Percentiles rank a stretch among this genome's conserved stretches.
Conservation (phyloP, 768 basidiomycete genomes). For the Mycena polygramma region DNA sequence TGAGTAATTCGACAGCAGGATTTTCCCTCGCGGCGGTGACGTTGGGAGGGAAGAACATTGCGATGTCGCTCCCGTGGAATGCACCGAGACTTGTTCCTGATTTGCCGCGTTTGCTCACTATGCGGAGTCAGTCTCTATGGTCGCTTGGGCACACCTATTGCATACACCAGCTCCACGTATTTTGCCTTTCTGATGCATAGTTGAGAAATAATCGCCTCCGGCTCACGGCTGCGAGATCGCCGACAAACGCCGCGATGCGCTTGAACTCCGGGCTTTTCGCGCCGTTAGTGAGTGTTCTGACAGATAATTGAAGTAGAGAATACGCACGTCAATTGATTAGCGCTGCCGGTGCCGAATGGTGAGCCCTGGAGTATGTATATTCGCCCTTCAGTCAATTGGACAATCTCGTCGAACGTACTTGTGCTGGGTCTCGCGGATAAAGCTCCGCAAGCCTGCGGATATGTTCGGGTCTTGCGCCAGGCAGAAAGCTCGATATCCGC, state of each 20-base stretch:
- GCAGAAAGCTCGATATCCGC: not conserved
- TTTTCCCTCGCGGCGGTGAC: not conserved
- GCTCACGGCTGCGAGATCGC: not conserved
- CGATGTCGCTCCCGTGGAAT: constrained; percentile 32
- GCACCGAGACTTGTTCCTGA: constrained; percentile 35
- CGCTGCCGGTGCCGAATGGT: not conserved
- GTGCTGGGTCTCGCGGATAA: not conserved
- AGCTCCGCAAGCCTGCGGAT: not conserved
- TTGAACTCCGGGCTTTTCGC: not conserved
- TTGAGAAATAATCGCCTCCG: not conserved
- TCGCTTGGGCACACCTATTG: no score
- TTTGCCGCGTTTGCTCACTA: constrained; percentile 28
- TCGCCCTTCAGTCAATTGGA: not conserved
- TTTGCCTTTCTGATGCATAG: not conserved
- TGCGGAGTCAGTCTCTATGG: not conserved
- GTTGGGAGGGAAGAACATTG: constrained; percentile 10
- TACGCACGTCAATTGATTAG: not conserved
- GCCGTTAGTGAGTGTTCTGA: not conserved
- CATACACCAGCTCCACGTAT: not conserved
- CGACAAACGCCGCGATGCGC: not conserved
- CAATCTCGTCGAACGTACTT: not conserved
- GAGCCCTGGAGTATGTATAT: not conserved
- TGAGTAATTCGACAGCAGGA: not conserved
- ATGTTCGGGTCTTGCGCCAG: not conserved
- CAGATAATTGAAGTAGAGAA: no score